Percentiles rank a stretch among this genome's conserved stretches.
Evolutionary conservation across 495 filamentous ascomycete genomes (phyloP).

Genomic region (Trichoderma reesei): DNA sequence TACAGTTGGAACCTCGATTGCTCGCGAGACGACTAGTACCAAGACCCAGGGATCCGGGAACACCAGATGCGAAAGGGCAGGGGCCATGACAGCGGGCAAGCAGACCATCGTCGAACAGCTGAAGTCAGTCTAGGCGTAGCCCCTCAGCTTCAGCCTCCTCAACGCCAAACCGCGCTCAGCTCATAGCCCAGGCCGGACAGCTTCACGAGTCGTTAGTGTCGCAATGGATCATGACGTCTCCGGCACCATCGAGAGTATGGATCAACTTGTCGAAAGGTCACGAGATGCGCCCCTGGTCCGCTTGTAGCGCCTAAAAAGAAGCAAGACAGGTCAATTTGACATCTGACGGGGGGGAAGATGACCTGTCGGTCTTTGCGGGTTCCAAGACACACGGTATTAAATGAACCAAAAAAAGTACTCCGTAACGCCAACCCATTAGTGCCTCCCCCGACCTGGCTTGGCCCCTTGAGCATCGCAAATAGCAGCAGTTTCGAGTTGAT

Average conservation of each 20-base stretch:
- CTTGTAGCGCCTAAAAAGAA: neutral
- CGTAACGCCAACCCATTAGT: neutral
- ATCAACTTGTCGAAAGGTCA: neutral
- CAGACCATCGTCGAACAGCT: slow-evolving; percentile 1
- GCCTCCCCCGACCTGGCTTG: neutral
- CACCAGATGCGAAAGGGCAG: neutral
- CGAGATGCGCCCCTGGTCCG: neutral
- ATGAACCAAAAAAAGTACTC: neutral
- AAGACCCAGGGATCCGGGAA: slow-evolving; percentile 4
- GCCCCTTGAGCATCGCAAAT: neutral
- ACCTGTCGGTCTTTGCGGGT: neutral
- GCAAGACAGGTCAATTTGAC: neutral
- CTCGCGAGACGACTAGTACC: neutral
- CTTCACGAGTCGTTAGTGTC: neutral
- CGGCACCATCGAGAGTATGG: neutral
- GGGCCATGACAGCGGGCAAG: neutral
- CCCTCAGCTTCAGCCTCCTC: neutral
- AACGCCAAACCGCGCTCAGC: slow-evolving; percentile 5
- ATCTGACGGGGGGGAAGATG: neutral
- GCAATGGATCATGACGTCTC: neutral
- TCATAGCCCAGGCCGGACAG: neutral
- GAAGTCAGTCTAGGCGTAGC: neutral
- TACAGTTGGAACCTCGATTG: neutral
- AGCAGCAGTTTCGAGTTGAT: neutral
- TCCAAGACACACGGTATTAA: neutral